Conservation (phyloP, 331 rosid species). For the Dryas integrifolia region DNA sequence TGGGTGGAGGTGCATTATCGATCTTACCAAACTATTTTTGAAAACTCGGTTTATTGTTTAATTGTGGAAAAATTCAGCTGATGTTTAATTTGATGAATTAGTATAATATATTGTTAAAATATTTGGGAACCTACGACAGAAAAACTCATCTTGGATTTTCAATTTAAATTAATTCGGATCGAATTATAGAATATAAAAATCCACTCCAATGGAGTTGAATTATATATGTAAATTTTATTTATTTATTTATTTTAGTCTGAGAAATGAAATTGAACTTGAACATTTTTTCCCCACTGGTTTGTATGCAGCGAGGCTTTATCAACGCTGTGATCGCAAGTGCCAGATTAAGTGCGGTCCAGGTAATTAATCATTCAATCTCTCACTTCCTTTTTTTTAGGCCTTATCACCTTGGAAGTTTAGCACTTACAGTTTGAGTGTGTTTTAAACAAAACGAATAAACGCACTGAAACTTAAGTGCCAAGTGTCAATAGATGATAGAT, state of each 20-base stretch:
- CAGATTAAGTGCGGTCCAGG: conserved; percentile 62
- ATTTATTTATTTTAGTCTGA: neutral
- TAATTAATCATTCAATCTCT: conserved; percentile 11
- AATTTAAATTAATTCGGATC: neutral
- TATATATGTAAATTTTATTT: neutral
- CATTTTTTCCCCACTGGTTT: neutral
- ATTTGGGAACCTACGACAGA: too few species aligned
- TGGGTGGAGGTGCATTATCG: too few species aligned
- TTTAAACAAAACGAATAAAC: too few species aligned
- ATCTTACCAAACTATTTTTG: too few species aligned
- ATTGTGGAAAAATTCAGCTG: too few species aligned
- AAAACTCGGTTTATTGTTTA: too few species aligned
- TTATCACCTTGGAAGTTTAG: neutral
- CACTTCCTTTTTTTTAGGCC: neutral
- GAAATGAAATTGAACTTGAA: neutral
- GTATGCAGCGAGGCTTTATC: conserved; percentile 48
- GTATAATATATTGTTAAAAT: neutral
- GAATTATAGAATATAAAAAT: neutral
- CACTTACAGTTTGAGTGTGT: too few species aligned
- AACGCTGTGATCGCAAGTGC: conserved; percentile 60
- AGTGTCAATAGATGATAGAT: too few species aligned
- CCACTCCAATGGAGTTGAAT: fast-evolving
- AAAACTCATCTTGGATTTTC: neutral
- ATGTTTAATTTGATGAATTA: neutral
- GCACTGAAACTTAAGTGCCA: neutral